Evolutionary conservation across 139 green algal species (phyloP).

Genomic region (Chlorella sp.): DNA sequence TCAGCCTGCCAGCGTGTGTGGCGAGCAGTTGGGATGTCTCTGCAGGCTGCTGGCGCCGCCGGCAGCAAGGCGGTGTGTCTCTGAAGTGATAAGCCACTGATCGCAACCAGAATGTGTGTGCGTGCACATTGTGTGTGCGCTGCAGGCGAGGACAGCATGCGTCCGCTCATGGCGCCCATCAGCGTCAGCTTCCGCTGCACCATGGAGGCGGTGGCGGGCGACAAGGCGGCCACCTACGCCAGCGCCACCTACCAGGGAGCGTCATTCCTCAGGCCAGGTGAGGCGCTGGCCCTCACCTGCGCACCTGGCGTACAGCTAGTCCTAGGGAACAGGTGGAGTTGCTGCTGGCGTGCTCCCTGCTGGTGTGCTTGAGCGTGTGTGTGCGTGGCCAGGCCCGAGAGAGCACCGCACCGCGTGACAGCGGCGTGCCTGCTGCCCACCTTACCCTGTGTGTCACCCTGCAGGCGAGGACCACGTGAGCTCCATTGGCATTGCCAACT

Average conservation of each 20-base stretch:
- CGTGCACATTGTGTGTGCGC: not conserved
- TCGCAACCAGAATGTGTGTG: not conserved
- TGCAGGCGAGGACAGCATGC: constrained; percentile 2
- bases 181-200: constrained; percentile 8
- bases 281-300: not conserved
- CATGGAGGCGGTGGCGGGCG: not conserved
- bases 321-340: too few species aligned
- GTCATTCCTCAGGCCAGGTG: constrained; percentile 3
- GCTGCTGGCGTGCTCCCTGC: too few species aligned
- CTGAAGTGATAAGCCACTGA: not conserved
- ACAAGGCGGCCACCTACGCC: not conserved
- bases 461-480: not conserved
- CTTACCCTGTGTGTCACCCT: too few species aligned
- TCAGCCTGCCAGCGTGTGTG: not conserved
- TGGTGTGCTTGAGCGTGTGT: too few species aligned
- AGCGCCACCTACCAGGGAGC: constrained; percentile 4
- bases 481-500: constrained; percentile 13
- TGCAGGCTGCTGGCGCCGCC: too few species aligned
- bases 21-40: not conserved
- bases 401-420: too few species aligned
- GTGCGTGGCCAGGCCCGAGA: too few species aligned
- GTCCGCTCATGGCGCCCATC: constrained; percentile 1
- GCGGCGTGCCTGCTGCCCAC: too few species aligned
- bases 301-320: too few species aligned
- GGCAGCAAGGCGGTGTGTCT: not conserved